Percentiles rank a stretch among this genome's conserved stretches.
Evolutionary conservation across 345 rosid species (phyloP).

Genomic region (Erysimum cheiranthoides): DNA sequence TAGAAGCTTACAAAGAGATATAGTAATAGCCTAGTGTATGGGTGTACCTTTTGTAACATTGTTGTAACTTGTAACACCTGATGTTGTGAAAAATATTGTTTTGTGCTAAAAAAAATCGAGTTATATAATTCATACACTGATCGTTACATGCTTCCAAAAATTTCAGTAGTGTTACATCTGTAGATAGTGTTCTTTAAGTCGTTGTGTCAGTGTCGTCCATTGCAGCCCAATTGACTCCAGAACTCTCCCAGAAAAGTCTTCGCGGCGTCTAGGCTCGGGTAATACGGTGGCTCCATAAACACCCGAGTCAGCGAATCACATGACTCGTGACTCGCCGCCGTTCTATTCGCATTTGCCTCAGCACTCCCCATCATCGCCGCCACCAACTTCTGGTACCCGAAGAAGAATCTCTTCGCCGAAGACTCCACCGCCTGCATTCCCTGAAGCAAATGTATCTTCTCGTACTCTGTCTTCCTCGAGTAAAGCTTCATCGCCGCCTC

Average conservation of each 20-base stretch:
- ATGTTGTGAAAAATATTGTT: neutral
- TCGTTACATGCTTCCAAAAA: slow-evolving; percentile 34
- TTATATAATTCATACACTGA: slow-evolving; percentile 11
- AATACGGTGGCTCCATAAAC: slow-evolving; percentile 82
- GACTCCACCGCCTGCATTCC: slow-evolving; percentile 80
- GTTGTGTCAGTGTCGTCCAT: slow-evolving; percentile 34
- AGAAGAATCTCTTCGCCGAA: slow-evolving; percentile 78
- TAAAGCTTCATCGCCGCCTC: slow-evolving; percentile 91
- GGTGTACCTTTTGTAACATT: slow-evolving; percentile 31
- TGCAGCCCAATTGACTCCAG: slow-evolving; percentile 49
- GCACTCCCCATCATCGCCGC: slow-evolving; percentile 83
- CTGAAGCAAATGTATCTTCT: slow-evolving; percentile 71
- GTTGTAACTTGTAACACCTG: slow-evolving; percentile 14
- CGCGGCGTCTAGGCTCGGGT: slow-evolving; percentile 93
- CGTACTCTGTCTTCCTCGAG: slow-evolving; percentile 58
- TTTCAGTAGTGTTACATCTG: slow-evolving; percentile 13
- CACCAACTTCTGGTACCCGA: slow-evolving; percentile 68
- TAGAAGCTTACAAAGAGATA: slow-evolving; percentile 17
- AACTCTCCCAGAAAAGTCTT: slow-evolving; percentile 90
- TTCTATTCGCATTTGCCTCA: slow-evolving; percentile 55
- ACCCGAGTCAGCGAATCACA: slow-evolving; percentile 71
- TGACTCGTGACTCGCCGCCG: slow-evolving; percentile 50
- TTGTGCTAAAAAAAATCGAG: slow-evolving; percentile 10
- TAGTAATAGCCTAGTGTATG: slow-evolving; percentile 29
- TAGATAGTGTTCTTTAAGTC: neutral